A percentile compares a stretch with the other conserved stretches of the same genome.
Conservation (phyloP, 2,329 filamentous ascomycete species). For the Ophiostoma fasciatum region DNA sequence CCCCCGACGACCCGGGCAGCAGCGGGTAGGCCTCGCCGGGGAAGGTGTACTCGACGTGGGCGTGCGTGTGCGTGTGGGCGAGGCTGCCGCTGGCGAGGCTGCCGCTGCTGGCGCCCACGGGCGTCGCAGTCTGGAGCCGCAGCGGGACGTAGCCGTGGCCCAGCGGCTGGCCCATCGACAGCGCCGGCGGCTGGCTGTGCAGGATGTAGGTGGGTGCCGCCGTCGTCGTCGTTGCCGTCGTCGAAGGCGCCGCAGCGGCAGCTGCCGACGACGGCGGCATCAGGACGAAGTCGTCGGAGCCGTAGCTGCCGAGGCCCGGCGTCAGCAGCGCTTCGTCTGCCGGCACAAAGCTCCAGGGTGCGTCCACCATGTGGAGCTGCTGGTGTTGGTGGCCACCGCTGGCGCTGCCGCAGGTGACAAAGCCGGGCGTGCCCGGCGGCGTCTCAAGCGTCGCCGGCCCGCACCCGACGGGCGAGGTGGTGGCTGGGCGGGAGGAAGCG, state of each 20-base stretch:
- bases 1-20: slow-evolving; percentile 20
- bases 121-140: too few species aligned
- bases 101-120: slow-evolving; percentile 17
- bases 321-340: slow-evolving; percentile 37
- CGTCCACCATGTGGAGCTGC: slow-evolving; percentile 24
- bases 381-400: slow-evolving; percentile 17
- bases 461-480: neutral
- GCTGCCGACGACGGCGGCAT: too few species aligned
- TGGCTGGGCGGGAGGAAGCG: neutral
- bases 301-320: slow-evolving; percentile 29
- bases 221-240: too few species aligned
- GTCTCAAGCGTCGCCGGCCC: slow-evolving; percentile 5
- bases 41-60: slow-evolving; percentile 39
- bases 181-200: slow-evolving; percentile 34
- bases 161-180: slow-evolving; percentile 30
- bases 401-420: too few species aligned
- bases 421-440: slow-evolving; percentile 8
- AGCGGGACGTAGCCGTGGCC: slow-evolving; percentile 24
- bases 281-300: slow-evolving; percentile 29
- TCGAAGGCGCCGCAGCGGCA: too few species aligned
- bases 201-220: slow-evolving; percentile 30
- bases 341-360: slow-evolving; percentile 21
- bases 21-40: slow-evolving; percentile 27
- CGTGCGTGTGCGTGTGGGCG: too few species aligned
- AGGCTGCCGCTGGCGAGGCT: slow-evolving; percentile 21